A percentile compares a stretch with the other conserved stretches of the same genome.
Evolutionary conservation across 345 rosid genomes (phyloP).

Genomic region (Sisymbrium altissimum): DNA sequence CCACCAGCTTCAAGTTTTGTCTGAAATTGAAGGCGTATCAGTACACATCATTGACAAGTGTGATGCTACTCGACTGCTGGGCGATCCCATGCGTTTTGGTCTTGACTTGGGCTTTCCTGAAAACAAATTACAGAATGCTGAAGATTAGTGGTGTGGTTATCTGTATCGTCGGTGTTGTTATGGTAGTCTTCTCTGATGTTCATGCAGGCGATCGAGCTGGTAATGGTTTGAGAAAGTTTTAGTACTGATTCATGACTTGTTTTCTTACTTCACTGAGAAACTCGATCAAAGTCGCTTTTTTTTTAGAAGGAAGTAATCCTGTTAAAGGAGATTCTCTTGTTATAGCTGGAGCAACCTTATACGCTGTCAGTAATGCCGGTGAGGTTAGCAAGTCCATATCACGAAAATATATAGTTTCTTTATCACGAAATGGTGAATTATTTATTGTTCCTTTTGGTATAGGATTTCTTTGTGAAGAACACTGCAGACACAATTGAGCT

Average conservation of each 20-base stretch:
- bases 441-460: too few relatives aligned
- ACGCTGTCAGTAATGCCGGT: constrained; percentile 60
- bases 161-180: constrained; percentile 38
- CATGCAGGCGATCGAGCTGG: constrained; percentile 72
- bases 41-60: constrained; percentile 55
- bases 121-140: constrained; percentile 67
- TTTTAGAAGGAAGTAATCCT: constrained; percentile 65
- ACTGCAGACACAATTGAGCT: constrained; percentile 75
- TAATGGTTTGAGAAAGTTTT: background rate
- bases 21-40: constrained; percentile 84
- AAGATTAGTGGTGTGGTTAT: constrained; percentile 70
- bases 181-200: constrained; percentile 1
- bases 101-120: constrained; percentile 70
- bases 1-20: too few relatives aligned
- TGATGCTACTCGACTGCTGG: constrained; percentile 60
- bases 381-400: constrained; percentile 52
- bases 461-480: constrained; percentile 84
- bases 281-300: background rate
- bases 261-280: too few relatives aligned
- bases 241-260: background rate
- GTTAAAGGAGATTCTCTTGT: constrained; percentile 63
- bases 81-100: constrained; percentile 83
- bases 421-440: too few relatives aligned
- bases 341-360: constrained; percentile 64
- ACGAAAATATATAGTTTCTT: background rate